Percentiles rank a stretch among this genome's conserved stretches.
Evolutionary conservation across 768 basidiomycete species (phyloP).

Genomic region (Macrolepiota dolichaula): DNA sequence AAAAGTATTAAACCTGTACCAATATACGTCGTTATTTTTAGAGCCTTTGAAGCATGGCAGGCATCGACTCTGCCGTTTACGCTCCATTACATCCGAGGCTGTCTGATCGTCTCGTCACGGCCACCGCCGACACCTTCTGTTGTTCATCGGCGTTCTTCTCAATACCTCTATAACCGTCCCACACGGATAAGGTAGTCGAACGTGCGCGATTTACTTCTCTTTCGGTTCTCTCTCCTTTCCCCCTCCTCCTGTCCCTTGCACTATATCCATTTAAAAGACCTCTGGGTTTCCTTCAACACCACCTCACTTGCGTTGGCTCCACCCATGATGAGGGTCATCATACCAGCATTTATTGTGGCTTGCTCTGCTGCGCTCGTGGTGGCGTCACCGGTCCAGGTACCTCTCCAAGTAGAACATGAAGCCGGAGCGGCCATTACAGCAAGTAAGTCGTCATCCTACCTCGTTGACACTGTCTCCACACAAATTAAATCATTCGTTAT

Average conservation of each 20-base stretch:
- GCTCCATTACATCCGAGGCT: neutral
- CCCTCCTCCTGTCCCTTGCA: neutral
- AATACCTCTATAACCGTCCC: neutral
- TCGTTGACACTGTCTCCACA: neutral
- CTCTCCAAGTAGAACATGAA: neutral
- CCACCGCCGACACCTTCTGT: neutral
- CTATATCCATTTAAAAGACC: neutral
- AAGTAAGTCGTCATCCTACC: neutral
- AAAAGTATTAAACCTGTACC: conserved; percentile 6
- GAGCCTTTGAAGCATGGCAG: neutral
- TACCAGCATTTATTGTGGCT: neutral
- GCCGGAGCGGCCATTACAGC: neutral
- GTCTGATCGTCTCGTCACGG: neutral
- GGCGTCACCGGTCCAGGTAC: neutral
- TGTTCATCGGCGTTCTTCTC: neutral
- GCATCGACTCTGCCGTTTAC: neutral
- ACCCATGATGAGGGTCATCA: neutral
- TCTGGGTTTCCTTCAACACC: neutral
- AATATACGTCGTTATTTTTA: conserved; percentile 2
- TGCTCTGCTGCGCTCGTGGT: neutral
- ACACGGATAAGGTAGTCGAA: conserved; percentile 4
- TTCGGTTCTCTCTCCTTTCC: neutral
- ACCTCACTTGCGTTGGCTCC: neutral
- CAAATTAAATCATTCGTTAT: neutral
- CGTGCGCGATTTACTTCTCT: conserved; percentile 6